Evolutionary conservation across 2,329 filamentous ascomycete genomes (phyloP).

Genomic region (Epichloe sibirici): DNA sequence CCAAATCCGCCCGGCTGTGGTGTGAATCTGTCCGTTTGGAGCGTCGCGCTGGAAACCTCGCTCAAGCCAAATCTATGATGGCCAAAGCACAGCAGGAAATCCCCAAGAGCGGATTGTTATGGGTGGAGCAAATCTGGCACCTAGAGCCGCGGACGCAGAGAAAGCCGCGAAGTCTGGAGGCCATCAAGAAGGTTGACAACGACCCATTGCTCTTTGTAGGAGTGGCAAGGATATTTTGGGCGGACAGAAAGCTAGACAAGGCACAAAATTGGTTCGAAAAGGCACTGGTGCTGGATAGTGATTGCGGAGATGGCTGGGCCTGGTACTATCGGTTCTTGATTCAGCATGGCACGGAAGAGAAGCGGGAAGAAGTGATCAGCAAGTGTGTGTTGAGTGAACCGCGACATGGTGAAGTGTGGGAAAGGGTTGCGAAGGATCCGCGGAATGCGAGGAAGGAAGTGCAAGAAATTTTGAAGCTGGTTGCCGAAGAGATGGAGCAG

Average conservation of each 20-base stretch:
- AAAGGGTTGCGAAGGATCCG: conserved; percentile 73
- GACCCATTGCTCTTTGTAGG: conserved; percentile 82
- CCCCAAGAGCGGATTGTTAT: conserved; percentile 74
- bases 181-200: conserved; percentile 93
- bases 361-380: conserved; percentile 68
- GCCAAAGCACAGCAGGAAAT: conserved; percentile 86
- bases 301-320: conserved; percentile 87
- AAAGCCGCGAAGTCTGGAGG: conserved; percentile 81
- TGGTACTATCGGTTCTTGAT: conserved; percentile 94
- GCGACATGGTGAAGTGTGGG: conserved; percentile 87
- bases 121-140: conserved; percentile 92
- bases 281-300: conserved; percentile 75
- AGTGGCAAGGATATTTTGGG: conserved; percentile 93
- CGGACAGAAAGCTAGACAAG: conserved; percentile 81
- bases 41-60: conserved; percentile 68
- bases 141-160: conserved; percentile 85
- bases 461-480: conserved; percentile 75
- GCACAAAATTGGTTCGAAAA: conserved; percentile 97
- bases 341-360: conserved; percentile 91
- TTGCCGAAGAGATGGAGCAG: conserved; percentile 39
- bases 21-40: conserved; percentile 91
- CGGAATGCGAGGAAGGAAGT: conserved; percentile 60
- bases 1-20: conserved; percentile 76
- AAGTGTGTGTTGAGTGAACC: conserved; percentile 81
- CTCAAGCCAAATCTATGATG: conserved; percentile 85